Conservation (phyloP, 2,329 filamentous ascomycete genomes). For the Nemania sp. region DNA sequence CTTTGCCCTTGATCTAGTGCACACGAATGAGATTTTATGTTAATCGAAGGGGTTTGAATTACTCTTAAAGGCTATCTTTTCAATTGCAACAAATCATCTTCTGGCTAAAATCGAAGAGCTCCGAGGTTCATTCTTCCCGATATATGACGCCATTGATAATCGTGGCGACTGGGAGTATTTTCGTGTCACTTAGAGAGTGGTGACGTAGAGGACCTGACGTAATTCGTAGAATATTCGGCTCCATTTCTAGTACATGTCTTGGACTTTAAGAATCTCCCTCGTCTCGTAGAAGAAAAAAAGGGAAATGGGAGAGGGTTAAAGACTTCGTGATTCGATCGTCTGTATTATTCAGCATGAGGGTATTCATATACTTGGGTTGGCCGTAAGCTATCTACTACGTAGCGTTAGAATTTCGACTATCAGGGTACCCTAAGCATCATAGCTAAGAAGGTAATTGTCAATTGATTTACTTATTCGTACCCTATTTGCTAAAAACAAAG, state of each 20-base stretch:
- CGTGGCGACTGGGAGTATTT: background rate
- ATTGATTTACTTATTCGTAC: no score
- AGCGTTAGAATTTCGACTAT: constrained; percentile 26
- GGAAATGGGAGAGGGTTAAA: background rate
- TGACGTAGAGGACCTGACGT: constrained; percentile 24
- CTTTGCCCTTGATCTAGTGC: background rate
- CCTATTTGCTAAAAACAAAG: no score
- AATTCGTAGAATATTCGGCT: background rate
- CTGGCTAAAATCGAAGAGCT: background rate
- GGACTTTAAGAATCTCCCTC: background rate
- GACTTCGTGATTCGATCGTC: background rate
- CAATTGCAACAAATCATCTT: background rate
- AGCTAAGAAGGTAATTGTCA: no score
- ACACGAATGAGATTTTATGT: background rate
- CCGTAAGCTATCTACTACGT: background rate
- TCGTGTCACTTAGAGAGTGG: constrained; percentile 8
- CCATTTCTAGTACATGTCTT: background rate
- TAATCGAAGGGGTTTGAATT: background rate
- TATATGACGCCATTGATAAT: constrained; percentile 32
- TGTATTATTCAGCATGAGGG: background rate
- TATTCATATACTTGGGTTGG: constrained; percentile 1
- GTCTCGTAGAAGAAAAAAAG: background rate
- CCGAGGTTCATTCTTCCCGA: background rate
- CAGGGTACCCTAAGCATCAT: constrained; percentile 29
- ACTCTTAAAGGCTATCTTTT: background rate